Percentiles rank a stretch among this genome's conserved stretches.
phyloP scores from a whole-genome alignment of 768 basidiomycete species.

The Boletus pseudopeckii region DNA sequence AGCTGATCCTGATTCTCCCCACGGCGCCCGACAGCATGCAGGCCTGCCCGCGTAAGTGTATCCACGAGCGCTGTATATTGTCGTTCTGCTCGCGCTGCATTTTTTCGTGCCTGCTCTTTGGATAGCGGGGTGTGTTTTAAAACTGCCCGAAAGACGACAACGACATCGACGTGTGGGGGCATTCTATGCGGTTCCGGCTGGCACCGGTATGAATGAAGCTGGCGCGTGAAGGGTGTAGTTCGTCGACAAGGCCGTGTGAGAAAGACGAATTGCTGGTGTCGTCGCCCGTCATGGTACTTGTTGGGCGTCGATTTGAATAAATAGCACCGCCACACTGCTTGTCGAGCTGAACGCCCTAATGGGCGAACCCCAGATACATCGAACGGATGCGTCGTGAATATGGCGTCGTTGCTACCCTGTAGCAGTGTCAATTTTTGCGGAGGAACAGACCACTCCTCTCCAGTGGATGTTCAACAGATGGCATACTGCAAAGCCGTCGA shows the following conservation, averaged over 20 bases:
- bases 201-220: not conserved
- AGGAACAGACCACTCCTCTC: too few relatives aligned
- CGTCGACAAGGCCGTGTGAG: not conserved
- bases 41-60: conserved; percentile 56
- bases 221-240: conserved; percentile 1
- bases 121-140: conserved; percentile 39
- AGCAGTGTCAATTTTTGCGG: too few relatives aligned
- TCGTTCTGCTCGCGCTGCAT: conserved; percentile 59
- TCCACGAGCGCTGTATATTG: conserved; percentile 67
- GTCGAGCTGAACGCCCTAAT: too few relatives aligned
- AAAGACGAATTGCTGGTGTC: too few relatives aligned
- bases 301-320: too few relatives aligned
- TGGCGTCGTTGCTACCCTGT: too few relatives aligned
- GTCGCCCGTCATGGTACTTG: too few relatives aligned
- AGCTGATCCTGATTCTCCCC: conserved; percentile 77
- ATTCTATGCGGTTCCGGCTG: conserved; percentile 20
- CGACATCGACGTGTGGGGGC: conserved; percentile 65
- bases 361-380: too few relatives aligned
- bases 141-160: conserved; percentile 65
- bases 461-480: too few relatives aligned
- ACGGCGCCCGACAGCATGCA: conserved; percentile 69
- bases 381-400: too few relatives aligned
- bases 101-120: conserved; percentile 60
- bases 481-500: too few relatives aligned
- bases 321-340: too few relatives aligned